These are phyloP conservation scores for Avena insularis DNA, from an alignment of 176 grass and related monocot species.

Conservation along the genomic window DNA sequence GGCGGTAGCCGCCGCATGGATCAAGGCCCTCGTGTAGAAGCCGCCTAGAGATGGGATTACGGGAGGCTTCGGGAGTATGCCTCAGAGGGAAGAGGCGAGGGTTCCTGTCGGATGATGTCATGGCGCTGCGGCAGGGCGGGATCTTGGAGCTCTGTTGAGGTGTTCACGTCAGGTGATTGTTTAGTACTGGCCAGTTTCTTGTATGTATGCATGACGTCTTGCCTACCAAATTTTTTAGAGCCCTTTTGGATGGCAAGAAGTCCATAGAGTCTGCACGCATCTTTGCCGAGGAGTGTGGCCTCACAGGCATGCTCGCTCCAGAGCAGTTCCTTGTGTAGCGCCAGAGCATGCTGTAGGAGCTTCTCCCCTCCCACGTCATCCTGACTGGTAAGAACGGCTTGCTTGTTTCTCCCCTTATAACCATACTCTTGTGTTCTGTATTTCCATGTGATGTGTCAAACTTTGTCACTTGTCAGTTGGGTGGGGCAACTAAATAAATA, in stretches of 20 bases:
- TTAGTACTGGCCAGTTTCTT: no score
- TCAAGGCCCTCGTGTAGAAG: no score
- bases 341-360: constrained; percentile 77
- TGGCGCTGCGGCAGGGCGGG: no score
- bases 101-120: no score
- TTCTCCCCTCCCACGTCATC: constrained; percentile 69
- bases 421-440: background rate
- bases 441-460: background rate
- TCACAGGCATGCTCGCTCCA: constrained; percentile 67
- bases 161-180: no score
- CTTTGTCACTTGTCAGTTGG: background rate
- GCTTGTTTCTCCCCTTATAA: background rate
- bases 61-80: no score
- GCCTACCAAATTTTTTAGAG: no score
- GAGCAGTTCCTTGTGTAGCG: constrained; percentile 81
- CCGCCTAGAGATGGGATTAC: no score
- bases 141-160: no score
- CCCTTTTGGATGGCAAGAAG: constrained; percentile 61
- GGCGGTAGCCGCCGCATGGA: no score
- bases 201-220: no score
- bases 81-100: no score
- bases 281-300: constrained; percentile 76
- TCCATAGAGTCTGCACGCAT: constrained; percentile 72
- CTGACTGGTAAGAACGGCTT: constrained; percentile 61
- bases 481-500: background rate